Base-by-base conservation (phyloP, 495 filamentous ascomycete genomes). In the Penicillium ochrochloron region DNA sequence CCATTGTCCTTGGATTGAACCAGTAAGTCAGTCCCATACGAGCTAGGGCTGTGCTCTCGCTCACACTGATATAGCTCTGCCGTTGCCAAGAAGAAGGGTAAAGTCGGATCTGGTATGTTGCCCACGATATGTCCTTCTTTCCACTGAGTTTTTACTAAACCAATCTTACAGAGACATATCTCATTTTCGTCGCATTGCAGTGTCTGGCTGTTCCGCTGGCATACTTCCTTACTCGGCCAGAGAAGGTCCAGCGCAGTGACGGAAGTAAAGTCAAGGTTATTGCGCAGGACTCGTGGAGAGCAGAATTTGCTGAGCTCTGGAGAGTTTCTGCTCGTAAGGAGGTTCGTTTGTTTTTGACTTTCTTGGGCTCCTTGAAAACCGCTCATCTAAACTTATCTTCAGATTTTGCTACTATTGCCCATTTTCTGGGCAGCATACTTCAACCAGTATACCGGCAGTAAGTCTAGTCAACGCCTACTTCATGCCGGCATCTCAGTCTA, bases 1-100 rank as follows among this genome's bases (percentile, higher is more conserved):
- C 86, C 8, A 85, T 90, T 68, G 86, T 88, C 17, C 77, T 90
- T 12, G 84, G 82, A 23, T 71, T 90, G 8, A 89, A 90, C 66
- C 78, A 78, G 54, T 73, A 61, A 58, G 75, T 63, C 7, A 17
- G 9, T 9, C 15, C 3, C 35, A 25, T 39, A 1, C 2, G 15
- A 10, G 19, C 8, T 27, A 27, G 25, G 4, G 35, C 46, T 12
- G 72, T 6, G 79, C 76, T 25, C 70, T 72, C 11, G 52, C 67
- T 76, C 3, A 74, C 37, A 6, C 12, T 1, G 2, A 15, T 1
- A 25, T 35, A 75, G 70, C 27, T 65, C 63, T 29, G 58, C 62
- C 0, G 57, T 37, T 34, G 34, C 71, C 27, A 66, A 70, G 62
- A 66, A 33, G 1, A 75, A 68, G 31, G 74, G 74, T 19, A 75